Evolutionary conservation across 495 filamentous ascomycete genomes (phyloP).

Genomic region (Daldinia grandis): DNA sequence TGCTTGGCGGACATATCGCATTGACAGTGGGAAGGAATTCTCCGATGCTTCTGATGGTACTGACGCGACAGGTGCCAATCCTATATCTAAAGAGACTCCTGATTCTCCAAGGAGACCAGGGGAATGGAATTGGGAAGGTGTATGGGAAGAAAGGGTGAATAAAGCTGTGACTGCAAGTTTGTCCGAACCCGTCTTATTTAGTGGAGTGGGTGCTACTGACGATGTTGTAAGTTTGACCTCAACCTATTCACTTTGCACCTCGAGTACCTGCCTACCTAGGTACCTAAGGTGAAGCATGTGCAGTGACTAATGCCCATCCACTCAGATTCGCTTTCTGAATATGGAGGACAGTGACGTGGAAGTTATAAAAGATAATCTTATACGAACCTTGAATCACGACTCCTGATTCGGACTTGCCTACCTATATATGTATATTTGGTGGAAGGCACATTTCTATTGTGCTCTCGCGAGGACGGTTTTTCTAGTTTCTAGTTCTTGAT

Average conservation of each 20-base stretch:
- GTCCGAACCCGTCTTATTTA: slow-evolving; percentile 80
- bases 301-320: slow-evolving; percentile 30
- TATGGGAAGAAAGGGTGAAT: slow-evolving; percentile 86
- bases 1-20: slow-evolving; percentile 79
- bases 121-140: slow-evolving; percentile 96
- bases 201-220: slow-evolving; percentile 66
- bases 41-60: slow-evolving; percentile 28
- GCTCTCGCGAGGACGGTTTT: background rate
- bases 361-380: slow-evolving; percentile 67
- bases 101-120: slow-evolving; percentile 65
- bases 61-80: slow-evolving; percentile 7
- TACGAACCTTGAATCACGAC: slow-evolving; percentile 57
- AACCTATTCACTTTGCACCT: slow-evolving; percentile 7
- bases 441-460: slow-evolving; percentile 23
- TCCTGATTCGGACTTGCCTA: slow-evolving; percentile 24
- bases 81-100: slow-evolving; percentile 13
- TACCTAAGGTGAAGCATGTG: background rate
- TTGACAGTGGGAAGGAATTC: slow-evolving; percentile 45
- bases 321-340: slow-evolving; percentile 73
- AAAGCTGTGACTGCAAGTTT: slow-evolving; percentile 77
- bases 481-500: slow-evolving; percentile 25
- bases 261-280: too few species aligned
- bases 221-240: slow-evolving; percentile 69
- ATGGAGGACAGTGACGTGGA: slow-evolving; percentile 68
- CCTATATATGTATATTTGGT: slow-evolving; percentile 9